phyloP scores from a whole-genome alignment of 1,284 basidiomycete genomes.

The Jaminaea rosea region DNA sequence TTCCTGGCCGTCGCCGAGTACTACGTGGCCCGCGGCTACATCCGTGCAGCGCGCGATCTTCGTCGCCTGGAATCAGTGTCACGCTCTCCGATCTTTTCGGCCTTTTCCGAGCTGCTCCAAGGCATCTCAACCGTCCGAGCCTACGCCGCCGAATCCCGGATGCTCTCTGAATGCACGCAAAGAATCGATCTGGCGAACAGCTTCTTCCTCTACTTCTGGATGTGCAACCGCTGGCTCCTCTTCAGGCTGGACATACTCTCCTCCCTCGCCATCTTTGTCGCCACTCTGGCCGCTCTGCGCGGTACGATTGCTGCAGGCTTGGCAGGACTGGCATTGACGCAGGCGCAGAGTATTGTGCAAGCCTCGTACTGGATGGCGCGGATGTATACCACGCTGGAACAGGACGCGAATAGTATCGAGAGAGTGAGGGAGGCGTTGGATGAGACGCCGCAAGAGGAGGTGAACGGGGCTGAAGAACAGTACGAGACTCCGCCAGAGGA shows the following conservation, averaged over 20 bases:
- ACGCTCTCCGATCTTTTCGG: slow-evolving; percentile 44
- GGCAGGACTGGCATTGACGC: slow-evolving; percentile 21
- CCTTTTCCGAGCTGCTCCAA: slow-evolving; percentile 46
- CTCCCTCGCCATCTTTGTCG: neutral
- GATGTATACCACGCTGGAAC: slow-evolving; percentile 18
- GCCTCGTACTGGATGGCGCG: slow-evolving; percentile 49
- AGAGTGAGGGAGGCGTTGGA: slow-evolving; percentile 49
- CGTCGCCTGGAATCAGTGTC: slow-evolving; percentile 40
- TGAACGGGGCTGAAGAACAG: no score
- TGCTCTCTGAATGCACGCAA: neutral
- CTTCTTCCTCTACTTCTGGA: slow-evolving; percentile 1
- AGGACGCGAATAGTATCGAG: slow-evolving; percentile 45
- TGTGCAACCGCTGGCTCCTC: neutral
- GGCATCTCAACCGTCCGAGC: slow-evolving; percentile 53
- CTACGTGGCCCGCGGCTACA: slow-evolving; percentile 49
- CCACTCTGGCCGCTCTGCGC: slow-evolving; percentile 7
- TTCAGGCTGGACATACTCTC: slow-evolving; percentile 4
- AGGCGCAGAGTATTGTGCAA: slow-evolving; percentile 36
- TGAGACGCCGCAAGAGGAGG: slow-evolving; percentile 49
- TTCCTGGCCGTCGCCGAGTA: slow-evolving; percentile 43
- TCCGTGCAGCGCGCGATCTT: slow-evolving; percentile 52
- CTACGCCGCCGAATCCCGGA: slow-evolving; percentile 48
- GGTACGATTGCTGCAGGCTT: slow-evolving; percentile 9
- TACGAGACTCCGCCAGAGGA: slow-evolving; percentile 48
- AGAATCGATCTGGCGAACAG: neutral